phyloP scores from a whole-genome alignment of 345 rosid species.

The Linum lewisii region DNA sequence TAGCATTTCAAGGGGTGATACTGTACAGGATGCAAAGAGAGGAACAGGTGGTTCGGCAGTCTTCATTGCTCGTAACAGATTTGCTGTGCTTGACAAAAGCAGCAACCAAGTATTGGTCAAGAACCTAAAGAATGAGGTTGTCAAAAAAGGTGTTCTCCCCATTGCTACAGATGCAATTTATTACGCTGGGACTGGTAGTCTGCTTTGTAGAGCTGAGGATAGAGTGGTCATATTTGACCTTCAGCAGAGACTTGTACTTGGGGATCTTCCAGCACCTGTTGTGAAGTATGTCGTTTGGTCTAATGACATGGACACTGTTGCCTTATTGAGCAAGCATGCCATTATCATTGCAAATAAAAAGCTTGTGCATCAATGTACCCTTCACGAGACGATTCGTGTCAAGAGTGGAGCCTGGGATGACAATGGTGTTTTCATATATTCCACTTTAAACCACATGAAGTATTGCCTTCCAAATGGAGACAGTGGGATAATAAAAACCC shows the following conservation, averaged over 20 bases:
- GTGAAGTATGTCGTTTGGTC: constrained; percentile 87
- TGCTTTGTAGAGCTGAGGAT: constrained; percentile 83
- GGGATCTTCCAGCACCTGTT: constrained; percentile 72
- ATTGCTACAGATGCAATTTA: constrained; percentile 70
- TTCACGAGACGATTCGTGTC: constrained; percentile 88
- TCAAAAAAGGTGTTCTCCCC: constrained; percentile 65
- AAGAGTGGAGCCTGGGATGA: constrained; percentile 98
- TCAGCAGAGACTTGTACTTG: constrained; percentile 78
- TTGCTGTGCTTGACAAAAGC: constrained; percentile 86
- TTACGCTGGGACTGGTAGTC: constrained; percentile 85
- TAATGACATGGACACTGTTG: constrained; percentile 84
- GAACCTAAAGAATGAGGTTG: constrained; percentile 77
- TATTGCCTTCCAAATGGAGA: constrained; percentile 95
- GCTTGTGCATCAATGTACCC: constrained; percentile 74
- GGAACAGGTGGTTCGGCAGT: constrained; percentile 77
- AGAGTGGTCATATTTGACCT: constrained; percentile 80
- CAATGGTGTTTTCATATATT: constrained; percentile 81
- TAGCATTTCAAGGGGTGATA: constrained; percentile 54
- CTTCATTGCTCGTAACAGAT: constrained; percentile 72
- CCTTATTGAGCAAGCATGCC: constrained; percentile 90
- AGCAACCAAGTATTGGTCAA: constrained; percentile 75
- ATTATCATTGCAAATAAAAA: constrained; percentile 76
- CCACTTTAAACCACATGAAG: constrained; percentile 81
- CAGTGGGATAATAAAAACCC: constrained; percentile 73
- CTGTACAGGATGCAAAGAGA: constrained; percentile 74